Evolutionary conservation across 2,329 filamentous ascomycete species (phyloP).

Genomic region (Ophiostoma tasmaniense): DNA sequence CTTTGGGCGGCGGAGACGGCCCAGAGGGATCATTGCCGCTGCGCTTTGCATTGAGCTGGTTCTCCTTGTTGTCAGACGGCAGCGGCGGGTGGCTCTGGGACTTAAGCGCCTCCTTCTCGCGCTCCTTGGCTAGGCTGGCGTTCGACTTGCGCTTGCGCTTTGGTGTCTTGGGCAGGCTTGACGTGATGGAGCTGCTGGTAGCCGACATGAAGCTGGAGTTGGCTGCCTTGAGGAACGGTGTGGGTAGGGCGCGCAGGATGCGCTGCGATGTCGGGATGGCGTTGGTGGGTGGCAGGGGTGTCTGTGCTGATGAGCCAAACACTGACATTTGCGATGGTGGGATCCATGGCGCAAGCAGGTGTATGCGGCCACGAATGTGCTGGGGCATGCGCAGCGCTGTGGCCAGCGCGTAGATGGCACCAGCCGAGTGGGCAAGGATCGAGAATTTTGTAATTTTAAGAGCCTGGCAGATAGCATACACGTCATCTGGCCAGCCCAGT

Average conservation of each 20-base stretch:
- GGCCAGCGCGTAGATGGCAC: slow-evolving; percentile 94
- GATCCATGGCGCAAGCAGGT: slow-evolving; percentile 93
- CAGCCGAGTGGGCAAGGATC: slow-evolving; percentile 89
- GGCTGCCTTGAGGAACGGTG: slow-evolving; percentile 83
- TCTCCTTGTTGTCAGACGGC: slow-evolving; percentile 43
- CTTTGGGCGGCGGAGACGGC: slow-evolving; percentile 20
- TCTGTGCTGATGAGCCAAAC: slow-evolving; percentile 60
- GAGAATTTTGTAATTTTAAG: slow-evolving; percentile 94
- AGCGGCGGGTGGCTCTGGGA: slow-evolving; percentile 19
- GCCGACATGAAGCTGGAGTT: slow-evolving; percentile 94
- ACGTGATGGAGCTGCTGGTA: slow-evolving; percentile 77
- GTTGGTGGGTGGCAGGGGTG: slow-evolving; percentile 63
- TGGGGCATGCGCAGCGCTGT: slow-evolving; percentile 94
- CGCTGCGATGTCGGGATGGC: slow-evolving; percentile 86
- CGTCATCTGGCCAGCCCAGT: slow-evolving; percentile 87
- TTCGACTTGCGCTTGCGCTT: slow-evolving; percentile 53
- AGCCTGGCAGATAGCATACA: slow-evolving; percentile 85
- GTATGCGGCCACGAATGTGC: slow-evolving; percentile 87
- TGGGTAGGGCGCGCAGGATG: slow-evolving; percentile 81
- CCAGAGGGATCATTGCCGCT: slow-evolving; percentile 13
- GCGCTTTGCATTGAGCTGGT: slow-evolving; percentile 25
- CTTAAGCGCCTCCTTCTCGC: slow-evolving; percentile 25
- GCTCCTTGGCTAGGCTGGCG: slow-evolving; percentile 29
- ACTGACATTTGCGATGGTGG: slow-evolving; percentile 87
- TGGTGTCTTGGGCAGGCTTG: slow-evolving; percentile 60